Conservation (phyloP, 352 stramenopile species). For the Halophytophthora batemanensis region DNA sequence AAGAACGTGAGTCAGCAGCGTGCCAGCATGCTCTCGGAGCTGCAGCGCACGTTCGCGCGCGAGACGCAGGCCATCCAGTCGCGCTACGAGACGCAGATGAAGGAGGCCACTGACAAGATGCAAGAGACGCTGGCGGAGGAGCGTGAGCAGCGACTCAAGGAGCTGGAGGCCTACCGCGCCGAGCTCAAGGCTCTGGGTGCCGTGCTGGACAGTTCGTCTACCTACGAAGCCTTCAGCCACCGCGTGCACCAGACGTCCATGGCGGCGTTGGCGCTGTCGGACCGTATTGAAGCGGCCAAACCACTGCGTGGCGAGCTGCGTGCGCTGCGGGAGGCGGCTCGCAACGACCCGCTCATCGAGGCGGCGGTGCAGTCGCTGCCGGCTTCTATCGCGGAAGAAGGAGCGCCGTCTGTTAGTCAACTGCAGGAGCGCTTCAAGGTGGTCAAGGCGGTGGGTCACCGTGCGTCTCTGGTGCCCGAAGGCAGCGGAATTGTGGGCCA, state of each 20-base stretch:
- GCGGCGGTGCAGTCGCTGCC: conserved; percentile 61
- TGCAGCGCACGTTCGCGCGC: conserved; percentile 53
- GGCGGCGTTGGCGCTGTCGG: conserved; percentile 68
- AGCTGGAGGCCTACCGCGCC: conserved; percentile 65
- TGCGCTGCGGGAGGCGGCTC: conserved; percentile 60
- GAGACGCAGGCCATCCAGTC: conserved; percentile 68
- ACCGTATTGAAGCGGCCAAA: conserved; percentile 74
- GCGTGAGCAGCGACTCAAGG: conserved; percentile 53
- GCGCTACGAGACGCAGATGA: conserved; percentile 42
- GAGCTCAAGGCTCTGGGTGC: conserved; percentile 64
- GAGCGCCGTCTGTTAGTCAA: conserved; percentile 68
- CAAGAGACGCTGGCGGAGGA: conserved; percentile 59
- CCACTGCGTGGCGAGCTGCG: conserved; percentile 71
- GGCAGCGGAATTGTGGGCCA: conserved; percentile 70
- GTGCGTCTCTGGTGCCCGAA: conserved; percentile 64
- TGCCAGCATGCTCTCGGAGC: conserved; percentile 46
- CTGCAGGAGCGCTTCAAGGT: conserved; percentile 83
- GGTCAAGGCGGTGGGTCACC: conserved; percentile 69
- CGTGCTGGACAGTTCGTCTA: conserved; percentile 69
- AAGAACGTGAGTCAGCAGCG: conserved; percentile 62
- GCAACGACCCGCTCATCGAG: conserved; percentile 76
- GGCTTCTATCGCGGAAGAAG: conserved; percentile 54
- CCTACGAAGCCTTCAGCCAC: conserved; percentile 84
- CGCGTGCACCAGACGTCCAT: conserved; percentile 84
- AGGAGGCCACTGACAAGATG: conserved; percentile 49